Evolutionary conservation across 2,329 filamentous ascomycete genomes (phyloP), one percentile per base, ranked within the genome.

Genomic region (Verticillium isaacii): DNA sequence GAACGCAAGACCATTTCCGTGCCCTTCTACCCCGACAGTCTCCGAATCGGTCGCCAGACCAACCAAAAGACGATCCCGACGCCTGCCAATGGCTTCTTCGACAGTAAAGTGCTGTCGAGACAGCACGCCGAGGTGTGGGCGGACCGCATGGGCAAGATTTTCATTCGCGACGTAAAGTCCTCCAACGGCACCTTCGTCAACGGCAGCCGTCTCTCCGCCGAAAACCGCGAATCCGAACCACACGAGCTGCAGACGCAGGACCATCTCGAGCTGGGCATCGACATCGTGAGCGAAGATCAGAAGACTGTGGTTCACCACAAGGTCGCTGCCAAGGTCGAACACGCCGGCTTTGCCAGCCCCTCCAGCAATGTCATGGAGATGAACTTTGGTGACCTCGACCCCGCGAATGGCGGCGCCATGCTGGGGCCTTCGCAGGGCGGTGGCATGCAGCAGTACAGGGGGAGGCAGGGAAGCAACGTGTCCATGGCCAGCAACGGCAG

Each of bases 101-200:
- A 99, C 75, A 98, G 94, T 59, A 99, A 99, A 76, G 95, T 99
- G 32, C 84, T 99, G 29, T 98, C 95, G 45, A 85, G 95, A 69
- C 93, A 97, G 73, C 95, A 99, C 74, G 95, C 95, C 39, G 95
- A 99, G 74, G 90, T 99, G 41, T 98, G 93, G 87, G 93, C 95
- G n/a, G 85, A 87, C 65, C 76, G 81, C 60, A 88, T 91, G 65
- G 93, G 93, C 60, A 96, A 97, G 73, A 90, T 99, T 54, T 98
- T 89, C 85, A 98, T 99, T 68, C 87, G 93, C 62, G 95, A 99
- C 77, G 91, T 99, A 69, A 99, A 98, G 77, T 98, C 95, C 0
- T 99, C 95, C 50, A 99, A 99, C 73, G 95, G 95, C 62, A 99
- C 95, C 1, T 99, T 99, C 75, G 94, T 99, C 68, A 99, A 99